A percentile compares a stretch with the other conserved stretches of the same genome.
Conservation (phyloP, 2,329 filamentous ascomycete genomes). For the Monilinia fructicola region DNA sequence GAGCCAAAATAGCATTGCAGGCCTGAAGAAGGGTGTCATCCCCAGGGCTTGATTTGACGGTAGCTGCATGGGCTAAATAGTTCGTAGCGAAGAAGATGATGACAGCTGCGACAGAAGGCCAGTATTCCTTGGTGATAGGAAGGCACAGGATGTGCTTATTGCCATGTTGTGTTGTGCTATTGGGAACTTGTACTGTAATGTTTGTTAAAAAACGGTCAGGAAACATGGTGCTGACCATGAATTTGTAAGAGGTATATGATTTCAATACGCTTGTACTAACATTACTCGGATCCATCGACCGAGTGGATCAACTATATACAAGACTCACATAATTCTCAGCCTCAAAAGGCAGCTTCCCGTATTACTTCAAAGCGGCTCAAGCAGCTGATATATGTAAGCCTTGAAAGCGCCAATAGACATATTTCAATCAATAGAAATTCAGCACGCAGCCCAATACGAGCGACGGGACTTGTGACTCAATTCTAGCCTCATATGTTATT, state of each 20-base stretch:
- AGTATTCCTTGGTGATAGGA: slow-evolving; percentile 4
- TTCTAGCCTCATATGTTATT: neutral
- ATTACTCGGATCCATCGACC: neutral
- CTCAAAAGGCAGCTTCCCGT: neutral
- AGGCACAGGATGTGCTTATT: neutral
- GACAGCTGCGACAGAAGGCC: slow-evolving; percentile 25
- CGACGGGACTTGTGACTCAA: neutral
- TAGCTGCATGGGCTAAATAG: slow-evolving; percentile 37
- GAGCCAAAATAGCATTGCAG: neutral
- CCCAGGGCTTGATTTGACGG: slow-evolving; percentile 31
- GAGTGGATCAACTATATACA: neutral
- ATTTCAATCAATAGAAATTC: neutral
- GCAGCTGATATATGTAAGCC: neutral
- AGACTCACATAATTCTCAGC: neutral
- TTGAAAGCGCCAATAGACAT: neutral
- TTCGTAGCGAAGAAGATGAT: slow-evolving; percentile 35
- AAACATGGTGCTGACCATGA: neutral
- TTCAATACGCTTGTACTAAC: neutral
- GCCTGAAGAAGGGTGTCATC: slow-evolving; percentile 22
- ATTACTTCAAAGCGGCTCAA: neutral
- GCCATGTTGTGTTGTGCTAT: slow-evolving; percentile 8
- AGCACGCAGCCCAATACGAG: neutral
- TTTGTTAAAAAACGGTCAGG: neutral
- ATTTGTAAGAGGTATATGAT: neutral
- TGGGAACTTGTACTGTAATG: neutral